Evolutionary conservation across 306 rosid genomes (phyloP), one percentile per base, ranked within the genome.

Genomic region (Malus sieversii): DNA sequence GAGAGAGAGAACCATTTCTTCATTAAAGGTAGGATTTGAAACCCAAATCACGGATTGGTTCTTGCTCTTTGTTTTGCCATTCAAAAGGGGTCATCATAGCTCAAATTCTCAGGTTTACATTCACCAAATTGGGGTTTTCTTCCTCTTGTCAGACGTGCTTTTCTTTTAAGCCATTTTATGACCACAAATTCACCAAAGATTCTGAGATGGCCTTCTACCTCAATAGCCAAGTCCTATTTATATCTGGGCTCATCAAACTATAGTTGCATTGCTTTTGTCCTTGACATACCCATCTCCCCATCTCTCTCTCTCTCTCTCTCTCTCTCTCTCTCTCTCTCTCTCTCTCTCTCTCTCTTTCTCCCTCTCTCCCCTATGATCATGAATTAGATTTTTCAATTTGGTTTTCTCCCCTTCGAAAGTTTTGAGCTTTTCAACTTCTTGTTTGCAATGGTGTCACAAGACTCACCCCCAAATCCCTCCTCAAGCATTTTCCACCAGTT

Each of bases 391-490:
- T 68, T 61, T 64, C n/a, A 71, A 74, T 78, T 71, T 74, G 72
- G 16, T 77, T 55, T 65, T 72, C 72, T 35, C 65, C 70, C 23
- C 29, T 55, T 77, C 15, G 35, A 48, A 45, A 32, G 66, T 53
- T 32, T 29, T 22, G 11, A 53, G 67, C 77, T 70, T 72, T 70
- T 38, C 42, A 35, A 40, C 23, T 68, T 48, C 75, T 68, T 45
- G 68, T 58, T 40, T 48, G 58, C 44, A 22, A 82, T 81, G 82
- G 82, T 78, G 53, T 80, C 81, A 60, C 86, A 71, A 38, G 83
- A 82, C 74, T 84, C 87, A 35, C 82, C 87, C 14, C 69, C 80
- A 70, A 79, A 81, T 67, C 83, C 78, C 68, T 75, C 80, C 65
- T 76, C 87, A 40, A 80, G 67, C 38, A 82, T 67, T 66, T 68